Percentiles rank a stretch among this genome's conserved stretches.
phyloP scores from a whole-genome alignment of 202 grass and related monocot genomes.

The Zizania palustris region DNA sequence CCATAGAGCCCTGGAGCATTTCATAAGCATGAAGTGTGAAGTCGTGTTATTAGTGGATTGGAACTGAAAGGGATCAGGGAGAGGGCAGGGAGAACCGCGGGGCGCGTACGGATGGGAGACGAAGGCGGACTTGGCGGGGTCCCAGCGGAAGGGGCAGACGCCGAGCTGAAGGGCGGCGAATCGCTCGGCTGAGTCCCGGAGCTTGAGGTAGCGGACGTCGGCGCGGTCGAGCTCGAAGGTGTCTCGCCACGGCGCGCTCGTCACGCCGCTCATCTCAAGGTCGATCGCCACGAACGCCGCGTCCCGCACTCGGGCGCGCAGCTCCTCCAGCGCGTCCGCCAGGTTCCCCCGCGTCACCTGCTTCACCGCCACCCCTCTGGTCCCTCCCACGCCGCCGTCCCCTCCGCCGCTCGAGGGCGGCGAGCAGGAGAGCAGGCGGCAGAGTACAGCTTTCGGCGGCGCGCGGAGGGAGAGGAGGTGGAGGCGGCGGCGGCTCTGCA shows the following conservation, averaged over 20 bases:
- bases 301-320: constrained; percentile 56
- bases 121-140: constrained; percentile 55
- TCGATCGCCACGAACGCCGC: constrained; percentile 78
- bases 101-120: constrained; percentile 61
- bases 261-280: constrained; percentile 92
- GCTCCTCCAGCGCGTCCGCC: constrained; percentile 53
- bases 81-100: not conserved
- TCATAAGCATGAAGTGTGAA: not conserved
- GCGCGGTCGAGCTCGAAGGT: constrained; percentile 78
- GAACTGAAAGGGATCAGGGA: not conserved
- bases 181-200: constrained; percentile 68
- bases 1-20: not conserved
- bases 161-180: constrained; percentile 86
- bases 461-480: constrained; percentile 23
- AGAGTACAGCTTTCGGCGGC: constrained; percentile 21
- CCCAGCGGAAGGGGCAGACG: constrained; percentile 88
- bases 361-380: constrained; percentile 63
- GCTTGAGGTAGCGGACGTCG: constrained; percentile 84
- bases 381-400: not conserved
- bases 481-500: constrained; percentile 45
- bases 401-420: not conserved
- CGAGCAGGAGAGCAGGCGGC: constrained; percentile 36
- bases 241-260: constrained; percentile 78
- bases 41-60: constrained; percentile 8
- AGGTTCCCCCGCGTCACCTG: constrained; percentile 75